Evolutionary conservation across 2,329 filamentous ascomycete genomes (phyloP).

Genomic region (Epichloe gansuensis): DNA sequence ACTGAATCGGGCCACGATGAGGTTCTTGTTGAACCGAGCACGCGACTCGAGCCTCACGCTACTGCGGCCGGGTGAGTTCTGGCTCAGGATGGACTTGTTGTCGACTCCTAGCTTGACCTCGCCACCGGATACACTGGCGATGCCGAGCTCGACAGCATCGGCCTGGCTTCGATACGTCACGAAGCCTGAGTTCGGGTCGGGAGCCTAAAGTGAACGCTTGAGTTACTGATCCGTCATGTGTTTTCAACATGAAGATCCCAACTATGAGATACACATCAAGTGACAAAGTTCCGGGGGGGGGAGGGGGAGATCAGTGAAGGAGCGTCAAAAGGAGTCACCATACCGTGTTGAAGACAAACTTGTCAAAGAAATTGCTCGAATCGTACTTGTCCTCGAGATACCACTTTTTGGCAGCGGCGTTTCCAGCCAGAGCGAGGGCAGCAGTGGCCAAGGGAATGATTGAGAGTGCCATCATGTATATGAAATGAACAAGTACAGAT

Average conservation of each 20-base stretch:
- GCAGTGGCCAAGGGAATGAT: conserved; percentile 26
- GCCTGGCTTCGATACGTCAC: conserved; percentile 37
- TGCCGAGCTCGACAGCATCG: conserved; percentile 15
- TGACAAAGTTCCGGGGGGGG: too few species aligned
- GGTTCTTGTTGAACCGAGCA: conserved; percentile 47
- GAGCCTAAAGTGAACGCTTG: conserved; percentile 4
- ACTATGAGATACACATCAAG: background rate
- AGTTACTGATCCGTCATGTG: background rate
- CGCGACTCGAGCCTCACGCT: conserved; percentile 56
- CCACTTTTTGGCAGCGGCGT: conserved; percentile 19
- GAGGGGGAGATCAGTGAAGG: too few species aligned
- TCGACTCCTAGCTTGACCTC: conserved; percentile 28
- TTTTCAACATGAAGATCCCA: background rate
- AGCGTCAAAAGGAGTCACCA: background rate
- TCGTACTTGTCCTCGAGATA: conserved; percentile 30
- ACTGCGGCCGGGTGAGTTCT: conserved; percentile 24
- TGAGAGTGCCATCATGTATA: conserved; percentile 26
- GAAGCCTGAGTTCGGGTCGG: conserved; percentile 45
- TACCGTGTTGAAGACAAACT: conserved; percentile 31
- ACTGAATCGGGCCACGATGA: conserved; percentile 55
- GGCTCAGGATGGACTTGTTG: conserved; percentile 12
- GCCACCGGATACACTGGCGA: too few species aligned
- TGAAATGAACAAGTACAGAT: too few species aligned
- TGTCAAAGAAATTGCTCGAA: conserved; percentile 32
- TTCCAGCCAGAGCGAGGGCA: conserved; percentile 22